phyloP scores from a whole-genome alignment of 352 stramenopile species.

The Peronospora farinosa region DNA sequence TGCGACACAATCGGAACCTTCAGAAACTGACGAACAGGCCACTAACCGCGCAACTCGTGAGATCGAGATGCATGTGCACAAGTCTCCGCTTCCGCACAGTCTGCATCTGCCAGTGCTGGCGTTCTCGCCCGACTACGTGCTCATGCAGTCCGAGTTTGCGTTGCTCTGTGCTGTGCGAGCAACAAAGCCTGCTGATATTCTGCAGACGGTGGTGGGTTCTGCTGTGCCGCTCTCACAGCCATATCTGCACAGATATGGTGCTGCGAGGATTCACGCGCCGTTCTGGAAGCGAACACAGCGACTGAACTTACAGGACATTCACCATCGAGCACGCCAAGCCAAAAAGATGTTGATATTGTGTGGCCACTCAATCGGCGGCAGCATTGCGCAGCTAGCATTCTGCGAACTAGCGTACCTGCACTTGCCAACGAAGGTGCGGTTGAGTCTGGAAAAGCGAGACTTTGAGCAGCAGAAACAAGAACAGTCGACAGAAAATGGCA shows the following conservation, averaged over 20 bases:
- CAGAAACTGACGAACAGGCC: conserved; percentile 10
- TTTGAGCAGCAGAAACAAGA: conserved; percentile 42
- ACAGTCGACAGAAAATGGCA: conserved; percentile 7
- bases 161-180: conserved; percentile 66
- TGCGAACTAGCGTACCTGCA: conserved; percentile 72
- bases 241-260: conserved; percentile 66
- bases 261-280: conserved; percentile 63
- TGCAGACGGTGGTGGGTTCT: conserved; percentile 67
- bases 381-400: conserved; percentile 71
- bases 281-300: conserved; percentile 70
- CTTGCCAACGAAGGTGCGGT: conserved; percentile 39
- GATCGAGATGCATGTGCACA: conserved; percentile 50
- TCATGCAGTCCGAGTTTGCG: conserved; percentile 55
- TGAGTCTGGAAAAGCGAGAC: conserved; percentile 59
- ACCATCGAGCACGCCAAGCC: conserved; percentile 35
- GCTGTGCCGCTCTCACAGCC: conserved; percentile 55
- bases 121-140: conserved; percentile 46
- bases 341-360: conserved; percentile 71
- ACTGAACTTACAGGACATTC: conserved; percentile 46
- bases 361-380: conserved; percentile 78
- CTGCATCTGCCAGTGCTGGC: conserved; percentile 49
- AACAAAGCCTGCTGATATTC: conserved; percentile 49
- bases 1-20: conserved; percentile 25
- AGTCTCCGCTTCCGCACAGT: conserved; percentile 61
- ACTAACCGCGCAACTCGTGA: conserved; percentile 26